A percentile compares a stretch with the other conserved stretches of the same genome.
Conservation (phyloP, 495 filamentous ascomycete genomes). For the Annulohypoxylon nitens region DNA sequence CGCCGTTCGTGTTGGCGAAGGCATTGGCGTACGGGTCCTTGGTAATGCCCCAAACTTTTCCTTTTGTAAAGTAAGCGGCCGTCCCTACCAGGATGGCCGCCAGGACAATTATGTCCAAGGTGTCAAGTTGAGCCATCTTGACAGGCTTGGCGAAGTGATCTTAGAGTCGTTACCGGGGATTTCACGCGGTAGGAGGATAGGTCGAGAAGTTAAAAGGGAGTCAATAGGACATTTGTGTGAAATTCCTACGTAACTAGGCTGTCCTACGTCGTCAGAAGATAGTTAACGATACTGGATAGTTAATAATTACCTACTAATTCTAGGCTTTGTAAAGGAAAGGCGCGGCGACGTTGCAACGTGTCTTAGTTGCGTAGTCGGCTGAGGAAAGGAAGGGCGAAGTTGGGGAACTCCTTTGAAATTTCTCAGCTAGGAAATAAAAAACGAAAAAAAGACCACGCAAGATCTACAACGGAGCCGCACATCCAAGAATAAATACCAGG, state of each 20-base stretch:
- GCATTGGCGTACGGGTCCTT: conserved; percentile 89
- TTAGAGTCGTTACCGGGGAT: conserved; percentile 16
- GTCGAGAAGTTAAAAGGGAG: conserved; percentile 5
- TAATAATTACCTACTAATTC: conserved; percentile 28
- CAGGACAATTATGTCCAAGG: conserved; percentile 92
- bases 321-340: conserved; percentile 15
- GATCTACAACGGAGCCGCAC: conserved; percentile 23
- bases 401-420: conserved; percentile 44
- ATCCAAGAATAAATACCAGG: conserved; percentile 29
- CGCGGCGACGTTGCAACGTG: conserved; percentile 43
- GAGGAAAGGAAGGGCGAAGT: conserved; percentile 31
- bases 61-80: conserved; percentile 96
- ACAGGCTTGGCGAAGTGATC: conserved; percentile 37
- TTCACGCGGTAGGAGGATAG: conserved; percentile 14
- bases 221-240: conserved; percentile 16
- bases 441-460: conserved; percentile 30
- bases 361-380: conserved; percentile 34
- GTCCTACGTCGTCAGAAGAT: conserved; percentile 13
- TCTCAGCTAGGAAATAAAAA: conserved; percentile 13
- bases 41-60: conserved; percentile 85
- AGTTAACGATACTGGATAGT: not conserved
- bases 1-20: conserved; percentile 74
- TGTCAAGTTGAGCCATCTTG: conserved; percentile 94
- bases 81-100: conserved; percentile 85
- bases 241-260: conserved; percentile 17